Evolutionary conservation across 768 basidiomycete genomes (phyloP), one percentile per base, ranked within the genome.

Genomic region (Tylopilus intermedius): DNA sequence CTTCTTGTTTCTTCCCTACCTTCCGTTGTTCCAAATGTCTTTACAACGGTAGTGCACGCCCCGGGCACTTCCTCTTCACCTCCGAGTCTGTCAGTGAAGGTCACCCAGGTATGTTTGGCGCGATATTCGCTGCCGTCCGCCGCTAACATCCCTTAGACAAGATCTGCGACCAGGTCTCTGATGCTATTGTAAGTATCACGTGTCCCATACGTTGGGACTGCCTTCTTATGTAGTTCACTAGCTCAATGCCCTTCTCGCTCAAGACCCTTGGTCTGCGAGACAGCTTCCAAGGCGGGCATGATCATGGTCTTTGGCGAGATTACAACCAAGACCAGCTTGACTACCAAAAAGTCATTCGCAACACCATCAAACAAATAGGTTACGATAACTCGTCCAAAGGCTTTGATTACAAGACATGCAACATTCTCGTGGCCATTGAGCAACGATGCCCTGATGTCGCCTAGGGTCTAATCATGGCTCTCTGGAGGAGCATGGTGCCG

Each of bases 321-420:
- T 74, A 87, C 89, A 67, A 97, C 96, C 80, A 94, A 92, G 75
- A 92, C 54, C 75, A 79, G 63, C 64, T 99, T 67, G 96, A 99
- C 79, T 99, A 86, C 82, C 96, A 99, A 70, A 86, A 86, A 64
- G 82, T 95, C 76, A 91, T 99, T 74, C 94, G 96, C 57, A 78
- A 96, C 59, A 91, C 95, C 54, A 96, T 99, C 82, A 93, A 92
- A 81, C 73, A 88, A 72, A 99, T 99, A 64, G 96, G 96, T 24
- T 99, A 99, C 75, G 96, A 99, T 71, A 85, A 88, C 71, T 96
- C 94, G 41, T 84, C 86, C 58, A 98, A 99, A 77, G 96, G 96
- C 51, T 99, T 99, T 75, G 96, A 99, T 76, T 97, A 99, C 85
- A 99, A 99, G 83, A 98, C 94, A 58, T 98, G 96, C 85, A 99